Evolutionary conservation across 192 early-diverging fungal species (phyloP), one percentile per base, ranked within the genome.

Genomic region (Radiomyces spectabilis): DNA sequence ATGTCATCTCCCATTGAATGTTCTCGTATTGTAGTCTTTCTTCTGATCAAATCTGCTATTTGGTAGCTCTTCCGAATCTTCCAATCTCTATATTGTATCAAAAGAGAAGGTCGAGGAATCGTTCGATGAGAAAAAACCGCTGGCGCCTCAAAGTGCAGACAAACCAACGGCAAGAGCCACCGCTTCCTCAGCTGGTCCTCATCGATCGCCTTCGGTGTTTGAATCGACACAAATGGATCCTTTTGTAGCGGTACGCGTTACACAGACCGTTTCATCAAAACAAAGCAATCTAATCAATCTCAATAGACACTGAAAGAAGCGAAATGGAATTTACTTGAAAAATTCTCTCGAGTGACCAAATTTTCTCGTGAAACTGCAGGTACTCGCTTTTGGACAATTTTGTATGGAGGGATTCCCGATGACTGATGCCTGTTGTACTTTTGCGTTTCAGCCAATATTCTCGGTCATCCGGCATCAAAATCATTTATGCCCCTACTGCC

Each of bases 301-400:
- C n/a, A 33, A 19, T 69, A 81, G 79, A 70, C 78, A 31, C 71
- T 83, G 16, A 87, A 87, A 59, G 86, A 86, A 55, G 71, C 82
- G 34, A 69, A 72, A 4, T 91, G 86, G 86, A 81, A 73, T 39
- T 74, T 91, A 21, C 66, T 91, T 24, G 88, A 91, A 61, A 71
- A 72, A 32, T 82, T 91, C 40, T 87, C 88, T 1, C 80, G 82
- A 22, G 85, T 91, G 7, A 85, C 88, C 4, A 71, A 78, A 40
- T 82, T 85, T 41, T 79, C 85, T 32, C 71, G 78, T 22, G 83
- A 87, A 42, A 74, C 86, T 0, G 82, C 86, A 4, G 75, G 68
- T 55, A n/a, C 46, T 13, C 26, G 47, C 42, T 16, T 43, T 34
- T 27, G 24, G 24, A 13, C 37, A 42, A 4, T 30, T 2, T n/a